Percentiles rank a stretch among this genome's conserved stretches.
Evolutionary conservation across 2,329 filamentous ascomycete species (phyloP).

Genomic region (Fusarium sp.): DNA sequence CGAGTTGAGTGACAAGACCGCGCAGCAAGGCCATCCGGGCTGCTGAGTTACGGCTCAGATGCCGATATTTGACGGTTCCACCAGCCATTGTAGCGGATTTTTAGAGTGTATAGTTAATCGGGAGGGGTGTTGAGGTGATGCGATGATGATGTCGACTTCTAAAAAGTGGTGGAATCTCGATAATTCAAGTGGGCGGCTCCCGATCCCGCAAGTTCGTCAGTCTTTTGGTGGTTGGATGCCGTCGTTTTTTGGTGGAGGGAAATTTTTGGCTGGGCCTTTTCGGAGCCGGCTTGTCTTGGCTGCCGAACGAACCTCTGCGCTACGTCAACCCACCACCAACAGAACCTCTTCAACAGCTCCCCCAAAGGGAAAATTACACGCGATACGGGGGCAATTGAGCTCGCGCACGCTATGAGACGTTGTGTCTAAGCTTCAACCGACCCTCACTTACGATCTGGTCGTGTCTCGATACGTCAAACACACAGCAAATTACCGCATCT

Average conservation of each 20-base stretch:
- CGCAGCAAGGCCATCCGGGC: slow-evolving; percentile 93
- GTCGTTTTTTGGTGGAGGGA: slow-evolving; percentile 49
- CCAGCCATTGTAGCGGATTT: slow-evolving; percentile 76
- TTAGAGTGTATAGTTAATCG: slow-evolving; percentile 23
- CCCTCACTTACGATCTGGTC: slow-evolving; percentile 39
- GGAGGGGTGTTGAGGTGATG: background rate
- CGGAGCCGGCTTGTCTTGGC: slow-evolving; percentile 51
- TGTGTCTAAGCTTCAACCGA: slow-evolving; percentile 43
- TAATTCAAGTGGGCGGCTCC: slow-evolving; percentile 26
- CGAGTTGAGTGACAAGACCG: slow-evolving; percentile 94
- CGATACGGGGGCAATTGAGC: slow-evolving; percentile 46
- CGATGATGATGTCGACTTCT: background rate
- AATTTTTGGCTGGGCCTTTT: slow-evolving; percentile 52
- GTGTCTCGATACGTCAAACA: slow-evolving; percentile 32
- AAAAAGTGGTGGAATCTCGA: slow-evolving; percentile 3
- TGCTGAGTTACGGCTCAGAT: slow-evolving; percentile 85
- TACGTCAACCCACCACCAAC: slow-evolving; percentile 50
- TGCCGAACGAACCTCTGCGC: slow-evolving; percentile 46
- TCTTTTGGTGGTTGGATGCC: slow-evolving; percentile 21
- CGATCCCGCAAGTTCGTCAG: slow-evolving; percentile 18
- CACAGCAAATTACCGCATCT: slow-evolving; percentile 51
- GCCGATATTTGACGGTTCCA: slow-evolving; percentile 87
- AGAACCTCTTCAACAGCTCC: slow-evolving; percentile 42
- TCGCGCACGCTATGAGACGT: slow-evolving; percentile 53
- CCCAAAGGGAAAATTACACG: slow-evolving; percentile 29